Percentiles rank a stretch among this genome's conserved stretches.
These are phyloP conservation scores for Talaromyces sp. DNA, from an alignment of 2,329 filamentous ascomycete species.

Conservation along the genomic window DNA sequence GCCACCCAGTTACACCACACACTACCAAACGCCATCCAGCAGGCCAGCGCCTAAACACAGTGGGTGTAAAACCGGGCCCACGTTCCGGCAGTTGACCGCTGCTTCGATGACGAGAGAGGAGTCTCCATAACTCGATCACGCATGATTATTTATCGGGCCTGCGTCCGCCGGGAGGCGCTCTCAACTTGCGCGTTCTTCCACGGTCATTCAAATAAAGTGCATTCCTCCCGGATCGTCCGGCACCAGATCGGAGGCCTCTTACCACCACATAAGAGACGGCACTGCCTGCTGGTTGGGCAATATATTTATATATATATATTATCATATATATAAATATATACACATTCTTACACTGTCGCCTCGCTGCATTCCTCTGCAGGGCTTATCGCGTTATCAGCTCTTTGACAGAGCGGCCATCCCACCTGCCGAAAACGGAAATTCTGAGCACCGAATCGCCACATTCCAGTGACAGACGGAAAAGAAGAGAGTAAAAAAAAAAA, in stretches of 20 bases:
- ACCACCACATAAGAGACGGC: background rate
- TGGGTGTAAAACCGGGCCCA: background rate
- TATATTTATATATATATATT: background rate
- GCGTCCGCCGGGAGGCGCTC: too few relatives aligned
- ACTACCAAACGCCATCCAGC: background rate
- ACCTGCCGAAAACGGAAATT: constrained; percentile 9
- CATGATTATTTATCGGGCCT: background rate
- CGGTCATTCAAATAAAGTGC: background rate
- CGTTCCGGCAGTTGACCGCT: background rate
- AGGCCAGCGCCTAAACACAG: background rate
- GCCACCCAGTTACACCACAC: too few relatives aligned
- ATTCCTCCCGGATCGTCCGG: background rate
- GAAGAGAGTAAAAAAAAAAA: background rate
- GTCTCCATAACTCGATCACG: background rate
- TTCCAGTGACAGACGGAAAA: background rate
- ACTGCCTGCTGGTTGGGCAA: background rate
- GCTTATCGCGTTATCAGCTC: background rate
- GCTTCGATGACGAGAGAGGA: background rate
- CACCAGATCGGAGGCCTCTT: background rate
- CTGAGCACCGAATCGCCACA: background rate
- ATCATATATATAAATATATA: background rate
- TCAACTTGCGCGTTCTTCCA: background rate
- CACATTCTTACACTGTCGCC: background rate
- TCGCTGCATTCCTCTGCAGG: background rate
- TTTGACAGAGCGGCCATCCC: background rate